Conservation (phyloP, 345 rosid genomes). For the Eucalyptus cladocalyx region DNA sequence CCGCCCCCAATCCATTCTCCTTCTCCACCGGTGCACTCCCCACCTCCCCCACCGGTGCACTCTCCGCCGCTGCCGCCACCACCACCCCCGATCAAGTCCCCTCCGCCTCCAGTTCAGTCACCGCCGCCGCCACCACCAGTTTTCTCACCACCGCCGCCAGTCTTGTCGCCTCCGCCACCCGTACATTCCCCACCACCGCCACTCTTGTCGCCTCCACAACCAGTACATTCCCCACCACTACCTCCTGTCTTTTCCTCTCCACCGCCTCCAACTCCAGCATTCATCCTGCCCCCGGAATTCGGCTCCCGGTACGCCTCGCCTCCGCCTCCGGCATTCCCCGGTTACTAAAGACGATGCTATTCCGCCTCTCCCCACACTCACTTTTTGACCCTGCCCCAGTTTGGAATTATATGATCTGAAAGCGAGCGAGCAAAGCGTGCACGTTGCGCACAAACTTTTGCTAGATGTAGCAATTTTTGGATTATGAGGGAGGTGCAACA, state of each 20-base stretch:
- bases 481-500: neutral
- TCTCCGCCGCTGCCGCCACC: neutral
- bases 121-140: neutral
- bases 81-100: neutral
- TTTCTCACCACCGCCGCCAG: neutral
- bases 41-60: neutral
- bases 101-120: neutral
- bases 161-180: conserved; percentile 1
- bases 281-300: conserved; percentile 27
- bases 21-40: neutral
- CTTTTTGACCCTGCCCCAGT: neutral
- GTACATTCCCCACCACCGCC: conserved; percentile 1
- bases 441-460: neutral
- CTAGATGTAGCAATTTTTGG: neutral
- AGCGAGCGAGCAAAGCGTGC: neutral
- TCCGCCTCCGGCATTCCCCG: conserved; percentile 53
- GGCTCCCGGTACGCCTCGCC: conserved; percentile 52
- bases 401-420: neutral
- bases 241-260: neutral
- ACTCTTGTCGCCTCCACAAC: conserved; percentile 2
- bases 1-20: neutral
- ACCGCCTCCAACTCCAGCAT: neutral
- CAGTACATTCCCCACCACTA: neutral
- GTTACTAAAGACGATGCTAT: conserved; percentile 19
- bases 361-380: neutral